Evolutionary conservation across 73 alveolate species (phyloP).

Genomic region (Uronychia setigera): DNA sequence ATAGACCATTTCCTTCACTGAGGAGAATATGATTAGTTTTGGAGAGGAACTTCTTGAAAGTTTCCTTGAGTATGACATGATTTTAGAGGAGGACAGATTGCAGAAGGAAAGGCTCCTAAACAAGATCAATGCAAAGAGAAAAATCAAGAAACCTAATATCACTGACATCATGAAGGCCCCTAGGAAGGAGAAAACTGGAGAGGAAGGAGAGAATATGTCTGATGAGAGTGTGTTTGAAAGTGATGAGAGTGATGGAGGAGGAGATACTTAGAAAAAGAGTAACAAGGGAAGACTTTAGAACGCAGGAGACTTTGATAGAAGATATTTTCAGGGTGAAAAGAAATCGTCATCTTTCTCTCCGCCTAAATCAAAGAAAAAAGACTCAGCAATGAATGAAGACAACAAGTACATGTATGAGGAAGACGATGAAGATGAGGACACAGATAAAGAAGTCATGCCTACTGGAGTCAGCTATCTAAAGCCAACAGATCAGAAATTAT

Average conservation of each 20-base stretch:
- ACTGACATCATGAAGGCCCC: slow-evolving; percentile 9
- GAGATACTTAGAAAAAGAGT: neutral
- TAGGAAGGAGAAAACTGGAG: neutral
- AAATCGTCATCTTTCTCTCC: neutral
- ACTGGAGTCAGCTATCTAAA: neutral
- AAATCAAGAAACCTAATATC: slow-evolving; percentile 21
- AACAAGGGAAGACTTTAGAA: neutral
- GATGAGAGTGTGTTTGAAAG: slow-evolving; percentile 13
- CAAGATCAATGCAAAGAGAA: slow-evolving; percentile 16
- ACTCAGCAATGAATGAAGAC: slow-evolving; percentile 11
- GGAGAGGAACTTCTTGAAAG: slow-evolving; percentile 28
- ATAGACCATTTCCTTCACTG: slow-evolving; percentile 34
- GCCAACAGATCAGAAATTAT: neutral
- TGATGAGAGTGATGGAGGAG: neutral
- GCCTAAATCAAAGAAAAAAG: neutral
- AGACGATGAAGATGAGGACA: slow-evolving; percentile 10
- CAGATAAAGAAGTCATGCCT: slow-evolving; percentile 1
- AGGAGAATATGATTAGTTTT: slow-evolving; percentile 24
- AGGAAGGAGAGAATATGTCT: neutral
- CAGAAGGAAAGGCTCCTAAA: slow-evolving; percentile 12
- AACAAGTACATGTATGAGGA: neutral
- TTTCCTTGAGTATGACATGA: slow-evolving; percentile 18
- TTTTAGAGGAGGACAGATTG: slow-evolving; percentile 22
- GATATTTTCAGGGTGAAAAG: slow-evolving; percentile 18
- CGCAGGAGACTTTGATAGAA: slow-evolving; percentile 20